Evolutionary conservation across 2,329 filamentous ascomycete species (phyloP).

Genomic region (Thelonectria olida): DNA sequence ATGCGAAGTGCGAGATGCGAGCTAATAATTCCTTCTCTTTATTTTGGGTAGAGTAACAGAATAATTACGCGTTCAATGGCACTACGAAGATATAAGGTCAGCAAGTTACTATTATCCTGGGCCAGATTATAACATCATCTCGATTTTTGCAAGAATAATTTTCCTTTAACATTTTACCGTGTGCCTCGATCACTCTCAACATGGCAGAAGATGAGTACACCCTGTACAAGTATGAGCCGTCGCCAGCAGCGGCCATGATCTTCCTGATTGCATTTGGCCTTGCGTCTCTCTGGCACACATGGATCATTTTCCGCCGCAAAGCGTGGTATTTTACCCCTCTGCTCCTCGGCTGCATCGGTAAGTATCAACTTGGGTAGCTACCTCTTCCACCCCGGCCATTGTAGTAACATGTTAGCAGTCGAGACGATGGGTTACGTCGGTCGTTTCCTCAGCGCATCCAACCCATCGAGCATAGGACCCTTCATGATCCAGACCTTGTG

Average conservation of each 20-base stretch:
- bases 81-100: too few relatives aligned
- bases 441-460: too few relatives aligned
- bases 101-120: too few relatives aligned
- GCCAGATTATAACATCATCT: background rate
- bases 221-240: background rate
- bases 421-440: background rate
- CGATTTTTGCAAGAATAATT: background rate
- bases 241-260: slow-evolving; percentile 7
- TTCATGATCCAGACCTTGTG: too few relatives aligned
- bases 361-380: background rate
- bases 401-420: background rate
- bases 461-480: too few relatives aligned
- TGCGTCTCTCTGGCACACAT: background rate
- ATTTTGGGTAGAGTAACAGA: background rate
- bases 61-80: background rate
- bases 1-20: slow-evolving; percentile 11
- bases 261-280: slow-evolving; percentile 3
- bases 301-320: background rate
- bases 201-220: slow-evolving; percentile 8
- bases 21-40: background rate
- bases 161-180: background rate
- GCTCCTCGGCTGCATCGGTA: slow-evolving; percentile 2
- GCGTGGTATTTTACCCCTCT: slow-evolving; percentile 12
- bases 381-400: background rate
- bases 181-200: background rate